phyloP scores from a whole-genome alignment of 176 grass and related monocot species.

The Otatea glauca region DNA sequence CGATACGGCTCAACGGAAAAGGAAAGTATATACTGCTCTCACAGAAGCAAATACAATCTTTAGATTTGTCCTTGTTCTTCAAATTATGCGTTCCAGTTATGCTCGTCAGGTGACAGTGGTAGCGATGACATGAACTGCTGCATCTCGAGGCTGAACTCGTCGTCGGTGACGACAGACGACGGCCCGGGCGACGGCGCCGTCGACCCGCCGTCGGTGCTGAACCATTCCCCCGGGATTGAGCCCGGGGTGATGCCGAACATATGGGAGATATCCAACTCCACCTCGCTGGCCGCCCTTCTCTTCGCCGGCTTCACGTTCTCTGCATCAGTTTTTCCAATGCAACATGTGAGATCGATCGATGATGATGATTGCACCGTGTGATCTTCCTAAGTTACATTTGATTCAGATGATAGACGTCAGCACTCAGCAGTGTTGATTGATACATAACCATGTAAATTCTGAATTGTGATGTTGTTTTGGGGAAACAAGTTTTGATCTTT shows the following conservation, averaged over 20 bases:
- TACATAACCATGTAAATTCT: background rate
- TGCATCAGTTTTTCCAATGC: slow-evolving; percentile 30
- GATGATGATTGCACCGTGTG: background rate
- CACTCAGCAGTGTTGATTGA: background rate
- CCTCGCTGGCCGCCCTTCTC: slow-evolving; percentile 38
- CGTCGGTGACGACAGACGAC: slow-evolving; percentile 62
- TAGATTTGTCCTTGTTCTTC: background rate
- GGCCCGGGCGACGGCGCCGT: slow-evolving; percentile 49
- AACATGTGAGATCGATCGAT: slow-evolving; percentile 24
- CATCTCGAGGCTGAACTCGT: slow-evolving; percentile 50
- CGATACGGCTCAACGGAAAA: slow-evolving; percentile 26
- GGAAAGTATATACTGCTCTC: slow-evolving; percentile 34
- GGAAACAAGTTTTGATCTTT: background rate
- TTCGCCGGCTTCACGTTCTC: slow-evolving; percentile 47
- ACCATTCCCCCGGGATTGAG: slow-evolving; percentile 37
- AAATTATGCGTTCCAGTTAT: slow-evolving; percentile 48
- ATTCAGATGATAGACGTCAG: background rate
- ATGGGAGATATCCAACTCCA: slow-evolving; percentile 28
- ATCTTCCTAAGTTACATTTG: slow-evolving; percentile 33
- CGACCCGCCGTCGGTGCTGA: slow-evolving; percentile 36
- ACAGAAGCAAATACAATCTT: background rate
- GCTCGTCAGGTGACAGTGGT: slow-evolving; percentile 45
- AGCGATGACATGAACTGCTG: slow-evolving; percentile 48
- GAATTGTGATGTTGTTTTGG: background rate
- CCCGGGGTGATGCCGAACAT: background rate